Evolutionary conservation across 1,284 basidiomycete species (phyloP), one percentile per base, ranked within the genome.

Genomic region (Trichosporon coremiiforme): DNA sequence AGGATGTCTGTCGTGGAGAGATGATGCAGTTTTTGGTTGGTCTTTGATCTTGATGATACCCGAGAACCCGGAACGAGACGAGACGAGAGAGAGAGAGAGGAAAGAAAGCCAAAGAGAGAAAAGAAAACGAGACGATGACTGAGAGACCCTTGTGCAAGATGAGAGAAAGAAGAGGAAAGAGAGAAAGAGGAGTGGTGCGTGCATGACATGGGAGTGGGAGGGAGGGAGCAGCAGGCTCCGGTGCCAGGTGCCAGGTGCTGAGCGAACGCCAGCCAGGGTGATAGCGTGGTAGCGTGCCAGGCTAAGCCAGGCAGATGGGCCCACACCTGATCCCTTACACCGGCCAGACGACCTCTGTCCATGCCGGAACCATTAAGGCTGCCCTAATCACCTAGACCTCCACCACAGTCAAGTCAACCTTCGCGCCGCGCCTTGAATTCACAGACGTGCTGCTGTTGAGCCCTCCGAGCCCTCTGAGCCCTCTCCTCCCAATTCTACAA

Each of bases 121-220:
- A 66, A 66, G 35, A 50, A 66, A 66, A 38, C 13, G 65, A 66
- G 65, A 66, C 45, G 33, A 47, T 53, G 20, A 10, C 20, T 45
- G 45, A n/a, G 33, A 35, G 64, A 45, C 25, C 25, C 36, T 29
- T 31, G 36, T 45, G 64, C 36, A 41, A 45, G 25, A 22, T 25
- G 64, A 38, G 47, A 64, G 63, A 25, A 25, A 25, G 25, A 64
- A 7, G 20, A 41, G 17, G 41, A 47, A n/a, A 65, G 64, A 55
- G 65, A 66, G 15, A 50, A 1, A 20, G 25, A 25, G 25, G 25
- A 25, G 25, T 25, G 33, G 33, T 8, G 33, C 9, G 6, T 6
- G 33, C 6, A 35, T 35, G 33, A 35, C 33, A 35, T 35, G 33
- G 33, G 33, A 35, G 33, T 25, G 25, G 33, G 33, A 35, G 33